Evolutionary conservation across 2,329 filamentous ascomycete species (phyloP).

Genomic region (Catunica adiposa): DNA sequence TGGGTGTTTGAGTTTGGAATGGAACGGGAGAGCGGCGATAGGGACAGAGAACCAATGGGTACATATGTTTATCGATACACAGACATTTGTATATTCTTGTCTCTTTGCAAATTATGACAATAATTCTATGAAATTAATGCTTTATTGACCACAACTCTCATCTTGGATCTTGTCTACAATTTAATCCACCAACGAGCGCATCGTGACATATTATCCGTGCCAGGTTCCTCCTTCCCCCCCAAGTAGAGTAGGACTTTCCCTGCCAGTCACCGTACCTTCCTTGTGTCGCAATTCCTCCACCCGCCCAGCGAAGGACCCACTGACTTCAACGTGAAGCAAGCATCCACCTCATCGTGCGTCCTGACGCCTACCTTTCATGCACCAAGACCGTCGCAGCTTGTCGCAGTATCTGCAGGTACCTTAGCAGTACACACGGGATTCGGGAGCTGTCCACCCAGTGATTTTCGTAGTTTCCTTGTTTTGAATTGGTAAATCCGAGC

Average conservation of each 20-base stretch:
- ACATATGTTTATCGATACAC: not conserved
- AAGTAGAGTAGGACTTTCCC: not conserved
- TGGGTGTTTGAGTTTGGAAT: too few relatives aligned
- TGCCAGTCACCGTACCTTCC: not conserved
- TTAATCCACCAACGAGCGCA: too few relatives aligned
- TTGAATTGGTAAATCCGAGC: too few relatives aligned
- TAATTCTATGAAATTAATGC: too few relatives aligned
- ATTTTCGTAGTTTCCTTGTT: not conserved
- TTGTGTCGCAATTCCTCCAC: not conserved
- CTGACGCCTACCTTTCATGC: not conserved
- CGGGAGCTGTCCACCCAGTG: not conserved
- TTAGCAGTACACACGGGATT: too few relatives aligned
- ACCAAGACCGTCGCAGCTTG: not conserved
- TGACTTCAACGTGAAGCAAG: conserved; percentile 2
- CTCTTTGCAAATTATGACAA: too few relatives aligned
- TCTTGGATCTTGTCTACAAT: too few relatives aligned
- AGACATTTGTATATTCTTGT: too few relatives aligned
- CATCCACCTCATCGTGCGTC: not conserved
- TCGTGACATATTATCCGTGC: too few relatives aligned
- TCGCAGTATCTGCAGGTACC: not conserved
- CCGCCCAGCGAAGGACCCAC: not conserved
- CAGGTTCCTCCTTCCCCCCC: not conserved
- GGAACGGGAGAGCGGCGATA: too few relatives aligned
- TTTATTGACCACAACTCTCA: too few relatives aligned
- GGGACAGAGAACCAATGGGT: not conserved